Base-by-base conservation (phyloP, 2,329 filamentous ascomycete genomes). In the Verticillium albo-atrum region DNA sequence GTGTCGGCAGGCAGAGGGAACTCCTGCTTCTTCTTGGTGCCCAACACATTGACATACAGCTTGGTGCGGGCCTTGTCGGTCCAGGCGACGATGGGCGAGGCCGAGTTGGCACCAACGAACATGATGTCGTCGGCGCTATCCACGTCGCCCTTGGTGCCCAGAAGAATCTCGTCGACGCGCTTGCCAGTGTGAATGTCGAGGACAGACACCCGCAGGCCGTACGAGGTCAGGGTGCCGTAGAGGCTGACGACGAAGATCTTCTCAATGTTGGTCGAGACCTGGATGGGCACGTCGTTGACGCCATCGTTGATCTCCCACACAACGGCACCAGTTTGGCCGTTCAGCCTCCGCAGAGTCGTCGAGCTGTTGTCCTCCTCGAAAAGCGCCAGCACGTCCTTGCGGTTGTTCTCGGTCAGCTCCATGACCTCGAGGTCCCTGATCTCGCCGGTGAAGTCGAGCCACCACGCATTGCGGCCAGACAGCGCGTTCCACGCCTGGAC, bases 401-500 rank as follows among this genome's bases (percentile, higher is more conserved):
- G 76, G 62, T 77, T 79, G 55, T 75, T 76, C 70, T 87, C 88
- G 26, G 85, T 85, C 69, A 90, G 77, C 74, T 89, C 89, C 72
- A 94, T 79, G 35, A 94, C 85, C 77, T 95, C 92, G 58, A 97
- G 74, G 71, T 91, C 90, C 69, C 82, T 83, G 20, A 89, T 79
- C 51, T 71, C 70, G 23, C 82, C 89, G 6, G 73, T 70, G 60
- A 91, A 86, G 54, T 80, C 77, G 50, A 82, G 81, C 60, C 86
- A 85, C 92, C 95, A 99, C 37, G 86, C 80, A 64, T 90, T 84
- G 68, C 89, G 87, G 28, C 95, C 95, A 67, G 89, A 90, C 55
- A 89, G 79, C 35, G 92, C 91, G 75, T 91, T 89, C 93, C 93
- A 98, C 15, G 89, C 85, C 58, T 89, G 84, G 28, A 97, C 86